These are phyloP conservation scores for Solanum corneliomulleri DNA, from an alignment of 257 asterid species.

Conservation along the genomic window DNA sequence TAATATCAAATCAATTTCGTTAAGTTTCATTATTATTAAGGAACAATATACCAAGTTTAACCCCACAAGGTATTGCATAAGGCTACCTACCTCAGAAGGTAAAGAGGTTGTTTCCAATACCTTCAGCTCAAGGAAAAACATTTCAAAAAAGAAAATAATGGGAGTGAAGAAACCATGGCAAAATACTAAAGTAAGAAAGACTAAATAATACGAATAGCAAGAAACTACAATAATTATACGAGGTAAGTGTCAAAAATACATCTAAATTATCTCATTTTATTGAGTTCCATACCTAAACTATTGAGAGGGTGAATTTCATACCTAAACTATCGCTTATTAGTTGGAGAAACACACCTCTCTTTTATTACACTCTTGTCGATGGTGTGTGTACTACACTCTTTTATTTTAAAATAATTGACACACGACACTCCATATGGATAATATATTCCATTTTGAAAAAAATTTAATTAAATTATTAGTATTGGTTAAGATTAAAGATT, in stretches of 20 bases:
- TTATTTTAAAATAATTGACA: background rate
- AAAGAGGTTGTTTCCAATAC: background rate
- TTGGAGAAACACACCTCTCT: background rate
- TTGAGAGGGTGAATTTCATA: background rate
- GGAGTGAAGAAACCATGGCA: background rate
- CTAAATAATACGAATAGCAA: background rate
- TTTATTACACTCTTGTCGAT: background rate
- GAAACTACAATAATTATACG: background rate
- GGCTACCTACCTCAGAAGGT: background rate
- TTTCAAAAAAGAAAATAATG: background rate
- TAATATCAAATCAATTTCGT: background rate
- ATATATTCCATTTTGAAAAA: background rate
- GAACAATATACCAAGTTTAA: background rate
- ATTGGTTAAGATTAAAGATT: no score
- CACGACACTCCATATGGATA: background rate
- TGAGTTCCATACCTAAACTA: background rate
- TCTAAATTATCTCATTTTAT: background rate
- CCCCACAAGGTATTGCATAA: background rate
- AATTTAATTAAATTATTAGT: background rate
- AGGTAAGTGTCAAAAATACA: background rate
- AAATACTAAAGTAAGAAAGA: background rate
- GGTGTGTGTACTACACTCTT: background rate
- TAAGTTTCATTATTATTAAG: background rate
- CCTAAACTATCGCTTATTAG: background rate
- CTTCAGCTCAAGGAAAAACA: background rate